These are phyloP conservation scores for Endotrypanum monterogeii DNA, from an alignment of 208 protist genomes.

Conservation along the genomic window DNA sequence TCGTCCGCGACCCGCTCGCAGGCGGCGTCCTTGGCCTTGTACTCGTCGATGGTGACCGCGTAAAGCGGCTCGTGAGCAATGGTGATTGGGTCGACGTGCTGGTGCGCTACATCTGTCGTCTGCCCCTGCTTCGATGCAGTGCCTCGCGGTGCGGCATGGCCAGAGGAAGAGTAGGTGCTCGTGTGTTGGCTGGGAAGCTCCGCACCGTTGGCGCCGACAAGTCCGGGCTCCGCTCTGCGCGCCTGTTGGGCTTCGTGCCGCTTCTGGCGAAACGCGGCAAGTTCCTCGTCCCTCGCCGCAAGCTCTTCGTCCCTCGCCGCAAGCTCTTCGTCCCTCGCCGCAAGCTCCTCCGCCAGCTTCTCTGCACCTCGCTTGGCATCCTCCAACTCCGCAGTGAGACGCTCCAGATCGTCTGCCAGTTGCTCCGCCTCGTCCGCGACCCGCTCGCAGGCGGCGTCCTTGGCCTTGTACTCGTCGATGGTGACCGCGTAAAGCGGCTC, in stretches of 20 bases:
- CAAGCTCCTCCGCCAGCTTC: constrained; percentile 15
- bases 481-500: constrained; percentile 31
- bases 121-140: constrained; percentile 2
- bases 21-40: constrained; percentile 15
- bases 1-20: constrained; percentile 3
- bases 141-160: not conserved
- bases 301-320: constrained; percentile 13
- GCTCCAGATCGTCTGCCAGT: constrained; percentile 7
- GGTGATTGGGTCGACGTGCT: constrained; percentile 18
- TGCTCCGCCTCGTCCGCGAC: constrained; percentile 7
- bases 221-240: constrained; percentile 8
- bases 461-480: constrained; percentile 21
- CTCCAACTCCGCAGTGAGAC: not conserved
- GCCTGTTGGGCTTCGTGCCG: constrained; percentile 1
- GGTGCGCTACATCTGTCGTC: not conserved
- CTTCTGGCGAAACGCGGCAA: constrained; percentile 8
- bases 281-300: constrained; percentile 16
- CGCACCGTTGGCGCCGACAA: constrained; percentile 11
- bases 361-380: constrained; percentile 9
- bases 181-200: not conserved
- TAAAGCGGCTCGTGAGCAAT: constrained; percentile 28
- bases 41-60: constrained; percentile 24
- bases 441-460: constrained; percentile 6
- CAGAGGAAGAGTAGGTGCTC: not conserved
- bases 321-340: not conserved